Evolutionary conservation across 164 flowering plant species (phyloP).

Genomic region (Pachysandra terminalis): DNA sequence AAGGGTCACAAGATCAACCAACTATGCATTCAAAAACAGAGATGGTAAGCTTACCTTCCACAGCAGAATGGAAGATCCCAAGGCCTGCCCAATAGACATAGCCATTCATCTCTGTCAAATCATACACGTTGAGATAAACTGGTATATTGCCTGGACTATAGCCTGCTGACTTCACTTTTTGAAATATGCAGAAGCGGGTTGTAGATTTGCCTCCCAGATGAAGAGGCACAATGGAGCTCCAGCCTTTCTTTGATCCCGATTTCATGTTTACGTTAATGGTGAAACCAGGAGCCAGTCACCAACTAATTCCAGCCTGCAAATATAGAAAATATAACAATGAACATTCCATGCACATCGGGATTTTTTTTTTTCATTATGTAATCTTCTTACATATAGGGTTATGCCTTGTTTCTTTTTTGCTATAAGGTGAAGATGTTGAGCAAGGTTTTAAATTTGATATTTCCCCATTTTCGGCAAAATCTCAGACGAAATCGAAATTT

Average conservation of each 20-base stretch:
- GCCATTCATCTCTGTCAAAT: slow-evolving; percentile 91
- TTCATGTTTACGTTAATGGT: slow-evolving; percentile 41
- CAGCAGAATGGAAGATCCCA: slow-evolving; percentile 94
- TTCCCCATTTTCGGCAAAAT: too few relatives aligned
- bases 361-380: too few relatives aligned
- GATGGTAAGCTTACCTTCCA: slow-evolving; percentile 60
- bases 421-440: too few relatives aligned
- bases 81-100: slow-evolving; percentile 95
- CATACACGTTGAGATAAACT: slow-evolving; percentile 94
- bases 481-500: too few relatives aligned
- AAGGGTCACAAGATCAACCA: too few relatives aligned
- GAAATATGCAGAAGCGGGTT: slow-evolving; percentile 66
- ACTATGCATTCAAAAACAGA: background rate
- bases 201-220: slow-evolving; percentile 59
- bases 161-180: slow-evolving; percentile 59
- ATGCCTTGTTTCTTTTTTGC: too few relatives aligned
- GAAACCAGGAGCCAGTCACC: slow-evolving; percentile 19
- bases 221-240: slow-evolving; percentile 58
- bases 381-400: too few relatives aligned
- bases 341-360: too few relatives aligned
- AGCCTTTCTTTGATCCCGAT: slow-evolving; percentile 60
- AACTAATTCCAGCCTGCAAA: slow-evolving; percentile 28
- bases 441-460: too few relatives aligned
- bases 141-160: slow-evolving; percentile 64
- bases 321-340: too few relatives aligned